Evolutionary conservation across 2,329 filamentous ascomycete genomes (phyloP).

Genomic region (Trichoderma guizhouense): DNA sequence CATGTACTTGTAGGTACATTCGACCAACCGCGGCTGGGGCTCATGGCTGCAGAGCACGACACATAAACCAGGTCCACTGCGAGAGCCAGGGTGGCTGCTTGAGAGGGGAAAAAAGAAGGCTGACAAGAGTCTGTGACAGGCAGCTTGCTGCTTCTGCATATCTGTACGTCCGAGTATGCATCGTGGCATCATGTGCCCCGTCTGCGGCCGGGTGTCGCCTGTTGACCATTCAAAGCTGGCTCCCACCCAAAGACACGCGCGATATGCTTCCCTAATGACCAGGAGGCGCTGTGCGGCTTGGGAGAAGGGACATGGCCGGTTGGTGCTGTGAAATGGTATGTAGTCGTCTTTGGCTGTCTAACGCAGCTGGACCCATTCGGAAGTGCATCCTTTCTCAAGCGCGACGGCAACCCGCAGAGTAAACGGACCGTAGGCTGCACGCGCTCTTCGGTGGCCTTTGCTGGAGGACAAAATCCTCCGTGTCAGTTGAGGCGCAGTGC

Average conservation of each 20-base stretch:
- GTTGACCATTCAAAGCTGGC: background rate
- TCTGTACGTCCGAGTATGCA: background rate
- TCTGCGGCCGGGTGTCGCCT: background rate
- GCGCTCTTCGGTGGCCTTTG: background rate
- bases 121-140: constrained; percentile 2
- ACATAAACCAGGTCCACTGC: background rate
- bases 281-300: background rate
- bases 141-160: background rate
- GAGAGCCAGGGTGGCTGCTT: background rate
- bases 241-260: background rate
- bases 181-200: constrained; percentile 12
- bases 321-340: constrained; percentile 1
- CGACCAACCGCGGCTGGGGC: background rate
- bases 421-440: background rate
- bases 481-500: background rate
- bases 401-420: constrained; percentile 1
- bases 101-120: background rate
- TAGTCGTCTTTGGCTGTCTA: background rate
- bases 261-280: background rate
- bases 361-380: background rate
- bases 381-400: background rate
- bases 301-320: background rate
- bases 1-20: background rate
- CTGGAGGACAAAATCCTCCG: background rate
- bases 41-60: background rate